These are phyloP conservation scores for Verbena officinalis DNA, from an alignment of 257 asterid genomes.

Conservation along the genomic window DNA sequence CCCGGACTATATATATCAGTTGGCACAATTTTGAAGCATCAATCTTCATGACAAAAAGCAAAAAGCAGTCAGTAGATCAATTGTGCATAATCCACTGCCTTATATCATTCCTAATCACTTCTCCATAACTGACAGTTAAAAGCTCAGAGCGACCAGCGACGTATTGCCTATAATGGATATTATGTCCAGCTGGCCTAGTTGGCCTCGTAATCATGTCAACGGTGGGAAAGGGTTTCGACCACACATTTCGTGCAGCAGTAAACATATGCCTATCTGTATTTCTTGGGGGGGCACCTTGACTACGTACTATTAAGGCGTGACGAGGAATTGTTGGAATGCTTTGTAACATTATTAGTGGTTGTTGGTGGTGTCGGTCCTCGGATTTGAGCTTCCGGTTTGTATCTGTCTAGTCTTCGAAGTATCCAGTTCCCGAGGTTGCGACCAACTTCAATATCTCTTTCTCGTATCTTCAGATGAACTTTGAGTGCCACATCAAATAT, in stretches of 20 bases:
- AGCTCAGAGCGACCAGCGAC: conserved; percentile 34
- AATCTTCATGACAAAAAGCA: not conserved
- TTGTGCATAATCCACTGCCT: conserved; percentile 55
- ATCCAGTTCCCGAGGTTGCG: conserved; percentile 83
- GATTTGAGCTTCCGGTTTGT: conserved; percentile 89
- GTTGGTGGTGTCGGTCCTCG: conserved; percentile 45
- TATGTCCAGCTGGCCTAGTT: conserved; percentile 48
- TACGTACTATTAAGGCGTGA: conserved; percentile 33
- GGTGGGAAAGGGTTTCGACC: conserved; percentile 54
- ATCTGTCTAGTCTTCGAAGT: conserved; percentile 78
- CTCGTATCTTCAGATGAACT: conserved; percentile 73
- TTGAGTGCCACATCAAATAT: conserved; percentile 73
- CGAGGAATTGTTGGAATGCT: conserved; percentile 39
- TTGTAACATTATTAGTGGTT: conserved; percentile 27
- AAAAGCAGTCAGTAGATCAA: conserved; percentile 21
- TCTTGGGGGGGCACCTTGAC: conserved; percentile 31
- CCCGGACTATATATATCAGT: not conserved
- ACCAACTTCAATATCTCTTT: conserved; percentile 89
- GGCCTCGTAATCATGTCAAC: conserved; percentile 56
- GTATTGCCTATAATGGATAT: conserved; percentile 61
- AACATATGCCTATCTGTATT: conserved; percentile 67
- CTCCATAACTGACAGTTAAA: conserved; percentile 47
- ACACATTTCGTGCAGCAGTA: conserved; percentile 47
- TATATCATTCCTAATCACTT: conserved; percentile 62
- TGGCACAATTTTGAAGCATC: not conserved